Base-by-base conservation (phyloP, 2,329 filamentous ascomycete genomes). In the Coleophoma cylindrospora region DNA sequence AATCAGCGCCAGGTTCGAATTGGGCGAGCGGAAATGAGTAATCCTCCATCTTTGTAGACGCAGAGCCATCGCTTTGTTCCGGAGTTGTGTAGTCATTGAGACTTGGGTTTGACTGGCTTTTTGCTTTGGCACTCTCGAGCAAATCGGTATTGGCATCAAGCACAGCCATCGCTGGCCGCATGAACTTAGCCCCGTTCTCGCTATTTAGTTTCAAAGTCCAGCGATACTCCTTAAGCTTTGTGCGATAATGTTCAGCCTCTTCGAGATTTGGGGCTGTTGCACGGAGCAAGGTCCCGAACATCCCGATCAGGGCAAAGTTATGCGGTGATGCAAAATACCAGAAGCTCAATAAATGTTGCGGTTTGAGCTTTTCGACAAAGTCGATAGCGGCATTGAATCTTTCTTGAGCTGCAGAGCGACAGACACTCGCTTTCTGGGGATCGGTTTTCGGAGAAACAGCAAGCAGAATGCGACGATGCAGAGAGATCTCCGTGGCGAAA, bases 401-500 rank as follows among this genome's bases (percentile, higher is more conserved):
- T 8, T 68, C 61, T 8, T 67, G 64, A 19, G 71, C 71, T 4
- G 69, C 71, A 2, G 58, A 57, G 7, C 57, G 51, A 43, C 59
- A 61, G 15, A 63, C 58, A 43, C 51, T 54, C 32, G 50, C 45
- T 1, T 60, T 45, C n/a, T 59, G 56, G 15, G 54, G 55, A 44
- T 61, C 53, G 1, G 56, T 56, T 9, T 54, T 50, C 17, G 57
- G 46, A 0, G 67, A 65, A 15, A 74, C 64, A 9, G 70, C 70
- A 11, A 75, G 67, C 2, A 79, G 66, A 47, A 79, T 72, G 4
- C 70, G 71, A 3, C 75, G 71, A 57, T 78, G 74, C 3, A 79
- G 67, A 40, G 74, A 71, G 47, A 78, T 74, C 50, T 77, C 75
- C 0, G 75, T 73, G 0, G 74, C 73, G 44, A 74, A 72, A 53